Conservation (phyloP, 75 land plant genomes). For the Adiantum capillusveneris region DNA sequence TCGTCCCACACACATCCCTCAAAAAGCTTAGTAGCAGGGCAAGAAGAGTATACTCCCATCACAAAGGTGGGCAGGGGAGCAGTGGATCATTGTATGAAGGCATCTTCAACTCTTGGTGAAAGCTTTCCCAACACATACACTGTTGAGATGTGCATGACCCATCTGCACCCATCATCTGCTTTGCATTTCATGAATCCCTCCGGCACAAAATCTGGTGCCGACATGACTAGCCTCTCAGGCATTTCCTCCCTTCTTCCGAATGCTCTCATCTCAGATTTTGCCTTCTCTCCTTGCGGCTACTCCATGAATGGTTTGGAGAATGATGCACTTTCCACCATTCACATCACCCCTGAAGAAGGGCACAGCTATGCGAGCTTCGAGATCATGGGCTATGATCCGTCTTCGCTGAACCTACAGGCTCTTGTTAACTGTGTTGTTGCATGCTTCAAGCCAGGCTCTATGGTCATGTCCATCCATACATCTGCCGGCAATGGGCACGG, state of each 20-base stretch:
- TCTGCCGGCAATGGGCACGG: neutral
- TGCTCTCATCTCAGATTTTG: conserved; percentile 21
- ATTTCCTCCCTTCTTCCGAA: conserved; percentile 9
- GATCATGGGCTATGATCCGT: conserved; percentile 16
- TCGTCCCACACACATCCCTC: too few relatives aligned
- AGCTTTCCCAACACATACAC: conserved; percentile 20
- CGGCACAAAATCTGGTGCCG: conserved; percentile 2
- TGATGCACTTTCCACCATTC: conserved; percentile 15
- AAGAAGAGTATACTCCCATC: too few relatives aligned
- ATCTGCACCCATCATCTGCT: conserved; percentile 38
- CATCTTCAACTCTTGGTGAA: too few relatives aligned
- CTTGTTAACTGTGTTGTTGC: conserved; percentile 11
- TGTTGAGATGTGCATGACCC: conserved; percentile 71
- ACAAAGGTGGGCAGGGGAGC: too few relatives aligned
- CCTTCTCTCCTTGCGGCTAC: conserved; percentile 22
- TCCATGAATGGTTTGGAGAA: conserved; percentile 20
- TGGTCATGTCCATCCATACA: conserved; percentile 10
- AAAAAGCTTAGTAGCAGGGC: too few relatives aligned
- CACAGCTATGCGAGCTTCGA: conserved; percentile 28
- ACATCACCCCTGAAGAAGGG: conserved; percentile 21
- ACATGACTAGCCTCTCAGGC: conserved; percentile 14
- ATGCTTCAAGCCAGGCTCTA: conserved; percentile 11
- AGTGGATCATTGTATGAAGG: too few relatives aligned
- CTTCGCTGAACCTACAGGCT: conserved; percentile 5
- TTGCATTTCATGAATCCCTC: conserved; percentile 26